Evolutionary conservation across 1,284 basidiomycete species (phyloP).

Genomic region (Apiotrichum mycotoxinovorans): DNA sequence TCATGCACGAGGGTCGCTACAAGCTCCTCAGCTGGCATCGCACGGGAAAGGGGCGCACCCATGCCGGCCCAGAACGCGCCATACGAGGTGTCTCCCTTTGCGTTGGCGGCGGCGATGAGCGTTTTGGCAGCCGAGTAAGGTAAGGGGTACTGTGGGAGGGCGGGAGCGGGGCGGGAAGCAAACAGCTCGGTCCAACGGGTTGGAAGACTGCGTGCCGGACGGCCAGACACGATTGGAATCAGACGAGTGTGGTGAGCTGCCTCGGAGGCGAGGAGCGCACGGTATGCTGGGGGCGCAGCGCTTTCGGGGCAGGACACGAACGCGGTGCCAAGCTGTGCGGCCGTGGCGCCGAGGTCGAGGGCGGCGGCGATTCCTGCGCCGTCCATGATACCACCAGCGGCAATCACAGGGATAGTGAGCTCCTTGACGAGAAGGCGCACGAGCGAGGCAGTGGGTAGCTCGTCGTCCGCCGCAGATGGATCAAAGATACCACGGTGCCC

Average conservation of each 20-base stretch:
- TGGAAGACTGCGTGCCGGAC: conserved; percentile 30
- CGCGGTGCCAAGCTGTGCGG: conserved; percentile 42
- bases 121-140: conserved; percentile 38
- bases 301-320: conserved; percentile 34
- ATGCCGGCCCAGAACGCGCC: conserved; percentile 41
- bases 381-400: conserved; percentile 40
- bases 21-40: conserved; percentile 27
- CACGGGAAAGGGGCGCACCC: conserved; percentile 24
- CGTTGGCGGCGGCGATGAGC: conserved; percentile 31
- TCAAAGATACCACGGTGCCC: conserved; percentile 42
- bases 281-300: conserved; percentile 27
- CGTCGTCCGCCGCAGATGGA: conserved; percentile 23
- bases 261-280: conserved; percentile 16
- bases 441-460: conserved; percentile 26
- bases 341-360: conserved; percentile 28
- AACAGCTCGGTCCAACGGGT: conserved; percentile 26
- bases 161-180: not conserved
- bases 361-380: conserved; percentile 22
- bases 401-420: conserved; percentile 30
- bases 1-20: conserved; percentile 21
- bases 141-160: conserved; percentile 30
- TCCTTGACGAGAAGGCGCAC: conserved; percentile 19
- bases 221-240: conserved; percentile 29
- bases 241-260: conserved; percentile 25
- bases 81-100: conserved; percentile 28